These are phyloP conservation scores for Chlorella sorokiniana DNA, from an alignment of 139 green algal genomes.

Conservation along the genomic window DNA sequence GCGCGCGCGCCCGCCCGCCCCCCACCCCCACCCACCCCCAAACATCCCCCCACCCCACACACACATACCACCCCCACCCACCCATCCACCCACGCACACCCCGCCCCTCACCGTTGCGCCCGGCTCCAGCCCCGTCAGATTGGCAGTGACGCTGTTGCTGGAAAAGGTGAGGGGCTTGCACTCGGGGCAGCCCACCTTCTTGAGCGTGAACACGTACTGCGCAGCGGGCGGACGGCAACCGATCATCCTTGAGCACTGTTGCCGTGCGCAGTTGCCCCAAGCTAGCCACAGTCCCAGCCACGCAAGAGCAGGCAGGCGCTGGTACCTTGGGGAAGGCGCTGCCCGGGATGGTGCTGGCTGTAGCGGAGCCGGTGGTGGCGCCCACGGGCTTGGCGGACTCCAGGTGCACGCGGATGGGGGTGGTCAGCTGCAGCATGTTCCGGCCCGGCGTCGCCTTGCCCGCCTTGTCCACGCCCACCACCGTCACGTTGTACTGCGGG, in stretches of 20 bases:
- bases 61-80: too few relatives aligned
- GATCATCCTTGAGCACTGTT: too few relatives aligned
- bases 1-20: too few relatives aligned
- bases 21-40: too few relatives aligned
- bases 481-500: neutral
- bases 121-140: neutral
- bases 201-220: slow-evolving; percentile 4
- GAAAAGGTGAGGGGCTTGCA: slow-evolving; percentile 3
- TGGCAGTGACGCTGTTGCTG: neutral
- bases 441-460: neutral
- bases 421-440: neutral
- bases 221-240: neutral
- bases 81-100: too few relatives aligned
- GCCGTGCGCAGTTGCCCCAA: neutral
- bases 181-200: neutral
- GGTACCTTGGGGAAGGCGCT: neutral
- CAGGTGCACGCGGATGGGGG: neutral
- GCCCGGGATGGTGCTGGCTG: neutral
- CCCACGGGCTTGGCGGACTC: neutral
- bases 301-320: neutral
- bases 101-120: neutral
- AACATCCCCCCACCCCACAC: too few relatives aligned
- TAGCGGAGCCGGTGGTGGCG: neutral
- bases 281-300: neutral
- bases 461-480: neutral